Evolutionary conservation across 2,329 filamentous ascomycete species (phyloP).

Genomic region (Pseudopyrenochaeta lycopersici): DNA sequence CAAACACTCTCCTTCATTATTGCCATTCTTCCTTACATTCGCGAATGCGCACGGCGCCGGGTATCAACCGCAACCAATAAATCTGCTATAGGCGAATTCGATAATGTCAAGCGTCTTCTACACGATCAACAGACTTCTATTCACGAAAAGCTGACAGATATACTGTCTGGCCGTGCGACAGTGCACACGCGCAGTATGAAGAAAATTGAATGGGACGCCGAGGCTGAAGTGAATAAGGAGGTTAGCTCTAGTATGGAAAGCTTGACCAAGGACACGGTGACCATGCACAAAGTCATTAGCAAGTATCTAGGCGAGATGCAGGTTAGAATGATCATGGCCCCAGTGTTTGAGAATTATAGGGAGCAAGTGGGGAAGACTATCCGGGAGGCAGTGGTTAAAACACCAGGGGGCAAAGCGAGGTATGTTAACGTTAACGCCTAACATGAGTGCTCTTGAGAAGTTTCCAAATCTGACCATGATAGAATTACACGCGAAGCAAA

Average conservation of each 20-base stretch:
- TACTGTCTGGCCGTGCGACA: constrained; percentile 81
- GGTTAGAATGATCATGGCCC: constrained; percentile 83
- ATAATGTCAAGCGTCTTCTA: constrained; percentile 82
- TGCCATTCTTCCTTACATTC: constrained; percentile 84
- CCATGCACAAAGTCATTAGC: constrained; percentile 81
- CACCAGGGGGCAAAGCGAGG: constrained; percentile 74
- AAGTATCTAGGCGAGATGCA: constrained; percentile 82
- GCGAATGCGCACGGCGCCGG: constrained; percentile 89
- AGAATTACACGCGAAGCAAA: constrained; percentile 83
- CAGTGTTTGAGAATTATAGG: constrained; percentile 83
- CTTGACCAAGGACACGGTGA: constrained; percentile 84
- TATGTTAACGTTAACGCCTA: no score
- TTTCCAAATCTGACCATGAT: not conserved
- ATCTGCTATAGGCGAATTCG: constrained; percentile 77
- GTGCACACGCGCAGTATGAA: constrained; percentile 79
- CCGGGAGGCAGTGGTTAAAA: constrained; percentile 70
- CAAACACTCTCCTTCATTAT: constrained; percentile 90
- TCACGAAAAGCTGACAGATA: constrained; percentile 91
- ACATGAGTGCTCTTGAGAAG: no score
- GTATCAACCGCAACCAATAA: constrained; percentile 51
- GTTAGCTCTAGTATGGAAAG: constrained; percentile 83
- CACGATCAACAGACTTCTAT: constrained; percentile 92
- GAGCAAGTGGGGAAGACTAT: constrained; percentile 80
- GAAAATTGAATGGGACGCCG: constrained; percentile 76
- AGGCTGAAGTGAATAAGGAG: constrained; percentile 50